Conservation (phyloP, 2,329 filamentous ascomycete genomes). For the Trichoderma brevicompactum region DNA sequence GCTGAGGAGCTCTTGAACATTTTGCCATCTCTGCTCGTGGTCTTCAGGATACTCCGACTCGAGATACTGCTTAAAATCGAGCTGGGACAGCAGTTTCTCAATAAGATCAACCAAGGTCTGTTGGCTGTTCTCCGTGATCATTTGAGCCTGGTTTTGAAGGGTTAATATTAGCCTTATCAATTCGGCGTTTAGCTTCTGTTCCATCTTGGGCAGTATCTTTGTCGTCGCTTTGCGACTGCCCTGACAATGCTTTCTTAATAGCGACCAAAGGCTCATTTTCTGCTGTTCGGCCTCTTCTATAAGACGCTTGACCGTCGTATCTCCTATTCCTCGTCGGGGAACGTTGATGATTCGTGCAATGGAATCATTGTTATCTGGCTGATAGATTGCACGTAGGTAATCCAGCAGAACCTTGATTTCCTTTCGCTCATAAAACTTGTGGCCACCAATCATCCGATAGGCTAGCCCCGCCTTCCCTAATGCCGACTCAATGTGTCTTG, state of each 20-base stretch:
- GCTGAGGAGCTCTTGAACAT: conserved; percentile 83
- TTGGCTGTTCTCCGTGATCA: conserved; percentile 37
- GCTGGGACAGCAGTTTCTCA: conserved; percentile 61
- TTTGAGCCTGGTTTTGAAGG: conserved; percentile 39
- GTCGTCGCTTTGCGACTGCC: conserved; percentile 54
- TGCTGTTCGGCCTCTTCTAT: conserved; percentile 75
- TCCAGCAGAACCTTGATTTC: conserved; percentile 89
- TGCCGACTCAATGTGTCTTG: conserved; percentile 81
- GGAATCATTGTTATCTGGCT: conserved; percentile 86
- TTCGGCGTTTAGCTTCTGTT: conserved; percentile 57
- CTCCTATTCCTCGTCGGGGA: conserved; percentile 80
- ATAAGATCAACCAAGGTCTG: conserved; percentile 54
- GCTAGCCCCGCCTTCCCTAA: conserved; percentile 80
- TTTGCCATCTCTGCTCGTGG: conserved; percentile 80
- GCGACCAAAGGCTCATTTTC: conserved; percentile 73
- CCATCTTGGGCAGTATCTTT: conserved; percentile 55
- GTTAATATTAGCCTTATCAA: conserved; percentile 51
- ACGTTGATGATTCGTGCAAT: conserved; percentile 83
- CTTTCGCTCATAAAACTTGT: conserved; percentile 86
- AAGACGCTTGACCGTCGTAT: conserved; percentile 73
- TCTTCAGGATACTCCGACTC: conserved; percentile 73
- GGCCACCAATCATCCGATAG: conserved; percentile 90
- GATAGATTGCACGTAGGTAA: conserved; percentile 83
- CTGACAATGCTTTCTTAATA: conserved; percentile 63
- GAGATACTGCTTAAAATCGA: conserved; percentile 76